Evolutionary conservation across 805 yeast species (phyloP), one percentile per base, ranked within the genome.

Genomic region (Candida jianshihensis): DNA sequence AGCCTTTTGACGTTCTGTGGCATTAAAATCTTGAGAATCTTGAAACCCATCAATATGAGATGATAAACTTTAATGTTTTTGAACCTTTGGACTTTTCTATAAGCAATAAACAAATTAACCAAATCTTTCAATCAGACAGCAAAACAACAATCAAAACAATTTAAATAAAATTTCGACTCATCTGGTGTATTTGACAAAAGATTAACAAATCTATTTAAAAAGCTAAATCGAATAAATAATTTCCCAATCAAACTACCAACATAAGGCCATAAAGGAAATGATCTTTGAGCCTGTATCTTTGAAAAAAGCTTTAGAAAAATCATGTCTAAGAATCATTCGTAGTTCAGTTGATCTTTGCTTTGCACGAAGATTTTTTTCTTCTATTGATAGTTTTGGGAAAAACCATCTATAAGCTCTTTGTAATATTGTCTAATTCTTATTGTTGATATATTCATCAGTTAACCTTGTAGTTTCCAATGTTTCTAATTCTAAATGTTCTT

Each of bases 251-350:
- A 31, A 32, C 44, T 46, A 4, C 64, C 64, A 1, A 48, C 15
- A 15, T 35, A 36, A 1, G 66, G 64, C 66, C 66, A 61, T 3
- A 48, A 19, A 2, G 4, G 63, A 46, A 7, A 50, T 42, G 1
- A 52, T 8, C 21, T 41, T 42, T 19, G 49, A 27, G 24, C 31
- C 47, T 4, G 15, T 19, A 3, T 37, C 36, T 18, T 45, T 25
- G 9, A 30, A 44, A 33, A 59, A 55, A 4, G 52, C 54, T 9
- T 19, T 33, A 6, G 56, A 41, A 27, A 51, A 61, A 37, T 61
- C 62, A n/a, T 39, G 45, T 20, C 36, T 42, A 29, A 54, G 39
- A 25, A 60, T 52, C 20, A 39, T 44, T 22, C 39, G 36, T 1
- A 56, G 16, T 29, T 57, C 64, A 26, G 61, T 41, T n/a, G 24